phyloP scores from a whole-genome alignment of 1,284 basidiomycete genomes.

The Cutaneotrichosporon sp. region DNA sequence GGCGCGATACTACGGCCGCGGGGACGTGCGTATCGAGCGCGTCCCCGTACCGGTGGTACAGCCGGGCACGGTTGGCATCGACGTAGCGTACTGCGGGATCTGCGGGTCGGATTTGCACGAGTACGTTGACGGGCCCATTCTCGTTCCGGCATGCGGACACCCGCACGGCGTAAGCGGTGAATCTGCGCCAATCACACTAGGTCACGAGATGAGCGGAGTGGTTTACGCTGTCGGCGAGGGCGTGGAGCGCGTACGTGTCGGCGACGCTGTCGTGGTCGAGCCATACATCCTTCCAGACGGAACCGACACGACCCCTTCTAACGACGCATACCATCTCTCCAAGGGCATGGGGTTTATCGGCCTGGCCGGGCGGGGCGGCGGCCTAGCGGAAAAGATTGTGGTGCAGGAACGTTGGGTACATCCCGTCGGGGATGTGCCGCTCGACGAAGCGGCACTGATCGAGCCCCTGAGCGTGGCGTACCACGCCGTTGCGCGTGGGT shows the following conservation, averaged over 20 bases:
- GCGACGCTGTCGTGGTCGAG: conserved; percentile 46
- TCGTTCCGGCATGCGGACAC: conserved; percentile 5
- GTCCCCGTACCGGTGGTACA: conserved; percentile 9
- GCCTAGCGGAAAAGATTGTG: conserved; percentile 14
- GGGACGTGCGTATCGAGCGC: conserved; percentile 15
- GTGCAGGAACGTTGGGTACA: conserved; percentile 20
- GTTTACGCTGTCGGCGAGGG: conserved; percentile 29
- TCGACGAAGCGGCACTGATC: conserved; percentile 19
- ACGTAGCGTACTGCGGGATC: conserved; percentile 19
- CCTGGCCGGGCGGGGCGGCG: conserved; percentile 15
- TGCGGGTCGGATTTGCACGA: conserved; percentile 15
- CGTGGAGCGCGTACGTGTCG: conserved; percentile 32
- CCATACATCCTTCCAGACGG: conserved; percentile 21
- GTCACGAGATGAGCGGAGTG: conserved; percentile 44
- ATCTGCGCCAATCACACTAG: conserved; percentile 36
- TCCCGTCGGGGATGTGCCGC: conserved; percentile 14
- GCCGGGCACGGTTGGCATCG: conserved; percentile 16
- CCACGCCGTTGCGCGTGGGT: conserved; percentile 16
- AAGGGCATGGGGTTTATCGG: conserved; percentile 21
- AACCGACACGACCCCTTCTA: conserved; percentile 8
- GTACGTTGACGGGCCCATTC: conserved; percentile 16
- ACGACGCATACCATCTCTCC: conserved; percentile 17
- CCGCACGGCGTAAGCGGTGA: conserved; percentile 11
- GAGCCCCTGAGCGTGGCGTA: conserved; percentile 17
- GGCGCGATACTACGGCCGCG: conserved; percentile 14